These are phyloP conservation scores for Linum lewisii DNA, from an alignment of 345 rosid species.

Conservation along the genomic window DNA sequence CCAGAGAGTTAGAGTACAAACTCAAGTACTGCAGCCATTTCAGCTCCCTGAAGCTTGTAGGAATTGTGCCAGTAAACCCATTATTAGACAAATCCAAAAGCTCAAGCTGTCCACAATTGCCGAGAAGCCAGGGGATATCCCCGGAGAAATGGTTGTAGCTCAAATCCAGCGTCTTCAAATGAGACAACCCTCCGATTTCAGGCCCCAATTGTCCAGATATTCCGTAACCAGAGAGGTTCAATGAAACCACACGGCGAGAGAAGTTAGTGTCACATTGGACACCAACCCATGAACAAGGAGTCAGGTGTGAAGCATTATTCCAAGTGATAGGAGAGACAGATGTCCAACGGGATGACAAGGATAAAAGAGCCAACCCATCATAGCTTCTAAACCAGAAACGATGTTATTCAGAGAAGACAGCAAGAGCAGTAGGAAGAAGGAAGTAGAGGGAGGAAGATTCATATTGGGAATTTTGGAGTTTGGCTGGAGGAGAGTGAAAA, in stretches of 20 bases:
- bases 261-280: slow-evolving; percentile 36
- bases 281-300: slow-evolving; percentile 58
- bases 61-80: slow-evolving; percentile 43
- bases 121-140: slow-evolving; percentile 34
- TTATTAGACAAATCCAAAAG: slow-evolving; percentile 50
- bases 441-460: not conserved
- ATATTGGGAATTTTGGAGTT: not conserved
- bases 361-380: slow-evolving; percentile 44
- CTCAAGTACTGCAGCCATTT: slow-evolving; percentile 21
- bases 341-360: slow-evolving; percentile 38
- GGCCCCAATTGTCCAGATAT: slow-evolving; percentile 56
- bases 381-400: slow-evolving; percentile 28
- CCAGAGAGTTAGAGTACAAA: slow-evolving; percentile 40
- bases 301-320: slow-evolving; percentile 36
- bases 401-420: not conserved
- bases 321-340: slow-evolving; percentile 40
- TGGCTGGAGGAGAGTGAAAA: not conserved
- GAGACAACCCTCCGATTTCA: slow-evolving; percentile 36
- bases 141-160: slow-evolving; percentile 45
- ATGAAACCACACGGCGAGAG: slow-evolving; percentile 19
- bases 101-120: slow-evolving; percentile 40
- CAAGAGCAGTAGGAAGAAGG: slow-evolving; percentile 10
- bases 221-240: slow-evolving; percentile 35
- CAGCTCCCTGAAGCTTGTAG: slow-evolving; percentile 29
- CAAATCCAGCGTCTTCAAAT: slow-evolving; percentile 39